Evolutionary conservation across 73 alveolate species (phyloP).

Genomic region (Blepharisma japonicum): DNA sequence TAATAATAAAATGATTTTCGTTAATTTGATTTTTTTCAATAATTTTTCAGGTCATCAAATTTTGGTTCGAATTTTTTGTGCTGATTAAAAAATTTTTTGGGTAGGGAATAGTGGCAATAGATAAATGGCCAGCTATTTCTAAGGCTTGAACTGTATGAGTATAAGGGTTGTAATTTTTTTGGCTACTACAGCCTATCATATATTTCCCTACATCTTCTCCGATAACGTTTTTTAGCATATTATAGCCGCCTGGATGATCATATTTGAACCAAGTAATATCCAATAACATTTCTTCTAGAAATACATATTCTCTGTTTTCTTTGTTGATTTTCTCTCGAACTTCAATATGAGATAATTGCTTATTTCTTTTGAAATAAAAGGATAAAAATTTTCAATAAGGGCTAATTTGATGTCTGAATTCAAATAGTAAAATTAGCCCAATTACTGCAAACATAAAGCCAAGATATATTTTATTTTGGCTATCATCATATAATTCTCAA

Average conservation of each 20-base stretch:
- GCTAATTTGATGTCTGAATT: background rate
- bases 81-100: background rate
- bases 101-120: background rate
- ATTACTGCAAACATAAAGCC: background rate
- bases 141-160: conserved; percentile 1
- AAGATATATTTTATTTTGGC: background rate
- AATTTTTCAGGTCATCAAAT: background rate
- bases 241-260: conserved; percentile 12
- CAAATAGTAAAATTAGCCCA: background rate
- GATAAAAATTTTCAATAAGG: background rate
- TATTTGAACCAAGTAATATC: background rate
- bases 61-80: background rate
- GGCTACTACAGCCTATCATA: conserved; percentile 25
- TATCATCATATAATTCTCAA: conserved; percentile 4
- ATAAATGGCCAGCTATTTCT: background rate
- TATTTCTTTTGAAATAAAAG: background rate
- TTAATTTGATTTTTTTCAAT: background rate
- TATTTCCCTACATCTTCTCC: conserved; percentile 27
- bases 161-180: background rate
- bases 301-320: background rate
- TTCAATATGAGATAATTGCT: background rate
- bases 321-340: background rate
- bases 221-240: background rate
- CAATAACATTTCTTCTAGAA: background rate
- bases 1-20: background rate